Evolutionary conservation across 495 filamentous ascomycete species (phyloP).

Genomic region (Immersiella caudata): DNA sequence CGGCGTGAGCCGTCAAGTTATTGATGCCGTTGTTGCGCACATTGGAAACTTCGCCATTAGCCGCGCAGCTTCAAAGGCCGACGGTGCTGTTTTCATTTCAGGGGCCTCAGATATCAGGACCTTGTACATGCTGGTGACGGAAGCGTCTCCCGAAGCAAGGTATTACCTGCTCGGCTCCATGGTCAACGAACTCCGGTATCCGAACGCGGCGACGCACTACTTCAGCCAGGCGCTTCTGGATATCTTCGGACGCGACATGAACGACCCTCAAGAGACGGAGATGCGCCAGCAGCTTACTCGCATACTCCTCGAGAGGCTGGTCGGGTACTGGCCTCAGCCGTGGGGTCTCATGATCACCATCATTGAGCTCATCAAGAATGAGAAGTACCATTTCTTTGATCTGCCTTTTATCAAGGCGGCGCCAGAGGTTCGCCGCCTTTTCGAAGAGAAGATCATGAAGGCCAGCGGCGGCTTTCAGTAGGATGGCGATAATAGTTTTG

Average conservation of each 20-base stretch:
- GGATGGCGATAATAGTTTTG: not conserved
- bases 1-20: constrained; percentile 67
- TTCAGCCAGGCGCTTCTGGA: constrained; percentile 87
- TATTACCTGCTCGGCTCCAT: constrained; percentile 86
- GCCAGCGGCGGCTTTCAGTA: constrained; percentile 13
- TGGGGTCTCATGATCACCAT: constrained; percentile 94
- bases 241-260: constrained; percentile 77
- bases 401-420: constrained; percentile 87
- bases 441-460: constrained; percentile 20
- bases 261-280: constrained; percentile 76
- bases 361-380: constrained; percentile 88
- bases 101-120: constrained; percentile 74
- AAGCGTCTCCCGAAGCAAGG: constrained; percentile 73
- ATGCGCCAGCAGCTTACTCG: constrained; percentile 88
- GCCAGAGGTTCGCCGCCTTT: constrained; percentile 66
- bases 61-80: constrained; percentile 58
- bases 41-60: constrained; percentile 72
- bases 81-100: constrained; percentile 62
- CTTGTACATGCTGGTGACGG: constrained; percentile 72
- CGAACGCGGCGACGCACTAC: constrained; percentile 88
- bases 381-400: constrained; percentile 85
- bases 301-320: constrained; percentile 81
- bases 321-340: constrained; percentile 90
- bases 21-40: constrained; percentile 82
- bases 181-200: constrained; percentile 87